A percentile compares a stretch with the other conserved stretches of the same genome.
Conservation (phyloP, 441 rosid genomes). For the Gossypium aridum region DNA sequence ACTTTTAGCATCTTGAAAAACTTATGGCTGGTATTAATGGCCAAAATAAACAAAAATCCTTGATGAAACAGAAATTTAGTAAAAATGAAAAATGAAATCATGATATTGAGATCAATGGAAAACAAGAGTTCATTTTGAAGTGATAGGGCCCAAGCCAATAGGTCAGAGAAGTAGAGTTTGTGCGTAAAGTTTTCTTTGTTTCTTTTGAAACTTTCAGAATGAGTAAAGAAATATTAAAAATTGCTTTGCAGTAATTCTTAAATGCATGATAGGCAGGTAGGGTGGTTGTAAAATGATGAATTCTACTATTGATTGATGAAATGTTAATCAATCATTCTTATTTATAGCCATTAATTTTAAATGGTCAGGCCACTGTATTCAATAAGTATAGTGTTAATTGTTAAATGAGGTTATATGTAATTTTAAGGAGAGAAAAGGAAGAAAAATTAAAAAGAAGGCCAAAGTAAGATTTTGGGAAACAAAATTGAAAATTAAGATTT, state of each 20-base stretch:
- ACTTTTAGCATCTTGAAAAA: neutral
- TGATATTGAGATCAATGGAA: neutral
- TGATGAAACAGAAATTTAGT: neutral
- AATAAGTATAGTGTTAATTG: neutral
- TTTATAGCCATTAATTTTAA: neutral
- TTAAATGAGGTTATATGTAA: neutral
- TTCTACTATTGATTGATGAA: neutral
- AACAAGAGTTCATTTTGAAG: neutral
- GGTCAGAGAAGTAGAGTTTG: neutral
- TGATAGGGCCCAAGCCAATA: neutral
- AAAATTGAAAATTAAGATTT: neutral
- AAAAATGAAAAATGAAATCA: neutral
- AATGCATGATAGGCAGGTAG: neutral
- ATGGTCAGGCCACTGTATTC: neutral
- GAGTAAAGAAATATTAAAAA: neutral
- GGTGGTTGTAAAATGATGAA: neutral
- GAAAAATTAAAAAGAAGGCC: constrained; percentile 1
- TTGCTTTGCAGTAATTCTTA: neutral
- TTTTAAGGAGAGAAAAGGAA: neutral
- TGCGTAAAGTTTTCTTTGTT: neutral
- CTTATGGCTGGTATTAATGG: constrained; percentile 1
- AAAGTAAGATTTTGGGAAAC: neutral
- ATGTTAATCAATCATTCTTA: neutral
- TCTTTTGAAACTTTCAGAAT: neutral
- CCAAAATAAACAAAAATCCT: neutral